phyloP scores from a whole-genome alignment of 1,139 yeast genomes.

The Saccharomyces hybrid region DNA sequence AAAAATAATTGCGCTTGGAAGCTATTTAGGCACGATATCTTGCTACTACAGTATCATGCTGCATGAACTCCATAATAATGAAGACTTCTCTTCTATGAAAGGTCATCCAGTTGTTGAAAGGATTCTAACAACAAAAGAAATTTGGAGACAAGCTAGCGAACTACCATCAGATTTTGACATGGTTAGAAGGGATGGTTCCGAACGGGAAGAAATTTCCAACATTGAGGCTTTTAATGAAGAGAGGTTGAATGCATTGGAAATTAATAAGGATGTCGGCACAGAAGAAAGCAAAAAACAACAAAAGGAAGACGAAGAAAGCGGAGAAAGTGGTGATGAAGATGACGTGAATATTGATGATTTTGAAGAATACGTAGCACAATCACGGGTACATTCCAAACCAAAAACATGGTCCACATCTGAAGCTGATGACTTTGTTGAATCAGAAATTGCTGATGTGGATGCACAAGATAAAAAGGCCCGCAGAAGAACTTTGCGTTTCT shows the following conservation, averaged over 20 bases:
- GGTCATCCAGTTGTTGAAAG: constrained; percentile 87
- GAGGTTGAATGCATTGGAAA: constrained; percentile 18
- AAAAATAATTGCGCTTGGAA: constrained; percentile 61
- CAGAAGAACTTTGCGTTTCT: constrained; percentile 82
- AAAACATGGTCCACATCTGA: constrained; percentile 9
- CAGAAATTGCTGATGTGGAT: constrained; percentile 67
- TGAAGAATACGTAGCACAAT: constrained; percentile 45
- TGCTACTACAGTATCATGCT: constrained; percentile 69
- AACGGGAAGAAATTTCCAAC: constrained; percentile 23
- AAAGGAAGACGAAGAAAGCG: constrained; percentile 15
- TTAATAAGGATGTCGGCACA: constrained; percentile 19
- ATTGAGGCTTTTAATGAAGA: constrained; percentile 27
- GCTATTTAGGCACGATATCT: constrained; percentile 68
- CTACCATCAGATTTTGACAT: constrained; percentile 34
- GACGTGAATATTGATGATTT: constrained; percentile 37
- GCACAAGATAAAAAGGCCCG: constrained; percentile 78
- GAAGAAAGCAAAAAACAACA: constrained; percentile 14
- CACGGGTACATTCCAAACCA: constrained; percentile 36
- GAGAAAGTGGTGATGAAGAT: constrained; percentile 26
- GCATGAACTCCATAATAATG: constrained; percentile 44
- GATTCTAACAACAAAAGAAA: constrained; percentile 68
- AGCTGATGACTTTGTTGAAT: constrained; percentile 51
- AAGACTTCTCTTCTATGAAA: constrained; percentile 57
- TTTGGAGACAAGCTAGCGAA: constrained; percentile 77
- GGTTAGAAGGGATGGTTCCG: constrained; percentile 29